Conservation (phyloP, 345 rosid genomes). For the Linum tenue region DNA sequence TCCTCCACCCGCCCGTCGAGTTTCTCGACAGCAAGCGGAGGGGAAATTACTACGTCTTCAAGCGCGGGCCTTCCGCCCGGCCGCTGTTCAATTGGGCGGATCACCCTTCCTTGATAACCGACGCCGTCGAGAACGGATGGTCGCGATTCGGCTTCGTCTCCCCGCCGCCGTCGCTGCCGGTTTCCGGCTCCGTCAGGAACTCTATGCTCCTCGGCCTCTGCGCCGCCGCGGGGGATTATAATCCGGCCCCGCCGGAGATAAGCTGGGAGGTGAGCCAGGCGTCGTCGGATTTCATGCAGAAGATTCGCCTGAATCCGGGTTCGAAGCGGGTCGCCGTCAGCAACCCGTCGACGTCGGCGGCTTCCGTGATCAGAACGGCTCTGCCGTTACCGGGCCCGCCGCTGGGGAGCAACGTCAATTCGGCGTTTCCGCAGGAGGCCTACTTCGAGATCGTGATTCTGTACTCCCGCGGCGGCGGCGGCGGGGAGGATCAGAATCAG, state of each 20-base stretch:
- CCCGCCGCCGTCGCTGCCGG: neutral
- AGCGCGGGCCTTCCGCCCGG: conserved; percentile 31
- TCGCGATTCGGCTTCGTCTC: conserved; percentile 56
- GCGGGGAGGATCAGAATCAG: conserved; percentile 4
- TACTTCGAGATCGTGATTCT: conserved; percentile 77
- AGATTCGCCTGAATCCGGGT: conserved; percentile 53
- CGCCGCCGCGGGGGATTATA: conserved; percentile 11
- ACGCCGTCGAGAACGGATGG: conserved; percentile 86
- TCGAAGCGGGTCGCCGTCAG: conserved; percentile 16
- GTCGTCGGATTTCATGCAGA: conserved; percentile 69
- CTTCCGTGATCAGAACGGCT: conserved; percentile 57
- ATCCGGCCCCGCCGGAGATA: conserved; percentile 35
- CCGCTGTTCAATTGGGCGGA: conserved; percentile 67
- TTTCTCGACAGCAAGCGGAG: conserved; percentile 36
- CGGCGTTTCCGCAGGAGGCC: conserved; percentile 86
- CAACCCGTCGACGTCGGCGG: conserved; percentile 28
- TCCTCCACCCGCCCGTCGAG: conserved; percentile 28
- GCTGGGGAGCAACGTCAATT: conserved; percentile 27
- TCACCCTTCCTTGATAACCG: conserved; percentile 58
- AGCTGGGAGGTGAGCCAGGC: conserved; percentile 81
- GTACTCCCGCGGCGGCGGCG: conserved; percentile 15
- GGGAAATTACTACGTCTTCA: conserved; percentile 40
- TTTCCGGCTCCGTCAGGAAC: conserved; percentile 16
- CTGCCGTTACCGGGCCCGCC: conserved; percentile 91
- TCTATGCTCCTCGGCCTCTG: conserved; percentile 54